A percentile compares a stretch with the other conserved stretches of the same genome.
Conservation (phyloP, 2,329 filamentous ascomycete species). For the Talaromyces verruculosus region DNA sequence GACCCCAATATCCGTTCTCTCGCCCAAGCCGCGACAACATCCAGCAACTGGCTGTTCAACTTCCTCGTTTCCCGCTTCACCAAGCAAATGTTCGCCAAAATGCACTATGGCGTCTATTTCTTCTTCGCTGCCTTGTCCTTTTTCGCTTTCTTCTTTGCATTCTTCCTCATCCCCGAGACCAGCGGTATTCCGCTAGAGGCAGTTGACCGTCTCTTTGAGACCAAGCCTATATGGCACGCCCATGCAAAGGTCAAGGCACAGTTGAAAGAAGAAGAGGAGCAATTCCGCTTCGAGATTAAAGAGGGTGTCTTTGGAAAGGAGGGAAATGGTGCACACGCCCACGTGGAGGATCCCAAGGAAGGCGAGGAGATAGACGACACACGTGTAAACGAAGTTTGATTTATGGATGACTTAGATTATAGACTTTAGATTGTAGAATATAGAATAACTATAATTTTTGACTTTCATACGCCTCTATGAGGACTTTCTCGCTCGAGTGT, state of each 20-base stretch:
- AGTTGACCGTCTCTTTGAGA: slow-evolving; percentile 62
- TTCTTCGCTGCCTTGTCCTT: slow-evolving; percentile 67
- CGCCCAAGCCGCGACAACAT: slow-evolving; percentile 65
- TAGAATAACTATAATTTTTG: neutral
- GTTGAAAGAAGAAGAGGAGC: slow-evolving; percentile 37
- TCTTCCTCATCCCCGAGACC: neutral
- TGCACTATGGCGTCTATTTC: slow-evolving; percentile 65
- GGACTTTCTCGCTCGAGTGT: neutral
- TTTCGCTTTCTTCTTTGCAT: slow-evolving; percentile 36
- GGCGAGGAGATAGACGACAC: neutral
- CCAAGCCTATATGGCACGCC: slow-evolving; percentile 39
- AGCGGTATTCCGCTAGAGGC: slow-evolving; percentile 44
- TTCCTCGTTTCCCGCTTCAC: slow-evolving; percentile 40
- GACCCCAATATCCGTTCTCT: slow-evolving; percentile 67
- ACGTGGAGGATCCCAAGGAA: neutral
- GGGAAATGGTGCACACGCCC: neutral
- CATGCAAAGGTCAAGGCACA: slow-evolving; percentile 37
- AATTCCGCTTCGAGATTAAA: slow-evolving; percentile 2
- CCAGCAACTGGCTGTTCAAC: slow-evolving; percentile 39
- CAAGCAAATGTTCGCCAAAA: slow-evolving; percentile 42
- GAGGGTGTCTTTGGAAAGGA: neutral
- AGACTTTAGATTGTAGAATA: neutral
- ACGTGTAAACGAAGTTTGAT: neutral
- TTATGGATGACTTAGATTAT: neutral
- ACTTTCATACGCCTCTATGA: neutral